Base-by-base conservation (phyloP, 495 filamentous ascomycete genomes). In the Aspergillus campestris region DNA sequence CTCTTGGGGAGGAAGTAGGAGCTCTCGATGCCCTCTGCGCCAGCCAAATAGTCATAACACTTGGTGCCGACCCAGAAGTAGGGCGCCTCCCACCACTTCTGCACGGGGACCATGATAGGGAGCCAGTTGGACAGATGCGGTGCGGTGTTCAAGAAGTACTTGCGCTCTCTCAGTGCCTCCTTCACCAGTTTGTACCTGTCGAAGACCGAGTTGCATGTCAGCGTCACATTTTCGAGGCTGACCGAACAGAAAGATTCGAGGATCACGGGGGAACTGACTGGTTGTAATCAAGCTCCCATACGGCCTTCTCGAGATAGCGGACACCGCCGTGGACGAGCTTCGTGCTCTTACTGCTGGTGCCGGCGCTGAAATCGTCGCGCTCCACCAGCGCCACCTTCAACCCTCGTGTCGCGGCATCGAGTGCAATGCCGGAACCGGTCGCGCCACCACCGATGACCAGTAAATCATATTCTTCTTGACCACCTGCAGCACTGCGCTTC, bases 51-150 rank as follows among this genome's bases (percentile, higher is more conserved):
- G 71, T 97, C 92, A 67, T 98, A 98, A 43, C 80, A 79, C 66
- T 98, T 98, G 38, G 91, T 95, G 43, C 92, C 92, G 6, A 78
- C 84, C 90, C 91, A 97, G 69, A 94, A 98, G 65, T 97, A 98
- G 8, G 92, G 92, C 27, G 83, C 86, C 65, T 97, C 90, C 87
- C 89, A 96, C 92, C 89, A 96, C 54, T 87, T 86, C 60, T 95
- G 82, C 35, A 96, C 72, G 0, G 92, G 92, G 47, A 98, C 79
- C 92, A 98, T 98, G 52, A 98, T 98, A 12, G 92, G 92, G 32
- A 98, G 74, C 87, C 90, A 96, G 68, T 73, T 81, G 28, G 88
- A 95, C 34, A 98, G 76, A 73, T 98, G 92, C 10, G 92, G 92
- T 28, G 92, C 92, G 8, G 91, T 98, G 56, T 94, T 87, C 57